Conservation (phyloP, 1,284 basidiomycete species). For the Leccinum pachyderme region DNA sequence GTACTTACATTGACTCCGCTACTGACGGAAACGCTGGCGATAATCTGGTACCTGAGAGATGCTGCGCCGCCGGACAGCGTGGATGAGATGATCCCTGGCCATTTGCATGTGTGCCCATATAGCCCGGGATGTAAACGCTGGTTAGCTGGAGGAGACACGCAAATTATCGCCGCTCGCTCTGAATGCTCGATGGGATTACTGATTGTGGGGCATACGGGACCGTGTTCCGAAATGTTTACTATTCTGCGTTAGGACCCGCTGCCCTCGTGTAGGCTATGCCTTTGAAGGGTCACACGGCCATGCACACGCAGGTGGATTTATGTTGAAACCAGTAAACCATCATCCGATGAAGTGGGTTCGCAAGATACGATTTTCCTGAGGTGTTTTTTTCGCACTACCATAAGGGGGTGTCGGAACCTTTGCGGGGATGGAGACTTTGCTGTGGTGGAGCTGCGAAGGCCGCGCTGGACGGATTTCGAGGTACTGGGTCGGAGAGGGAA, state of each 20-base stretch:
- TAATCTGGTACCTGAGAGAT: background rate
- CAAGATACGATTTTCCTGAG: conserved; percentile 14
- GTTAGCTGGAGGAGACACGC: conserved; percentile 36
- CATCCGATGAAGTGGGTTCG: conserved; percentile 38
- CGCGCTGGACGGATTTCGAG: conserved; percentile 3
- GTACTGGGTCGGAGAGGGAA: conserved; percentile 12
- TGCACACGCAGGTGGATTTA: conserved; percentile 40
- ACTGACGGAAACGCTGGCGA: background rate
- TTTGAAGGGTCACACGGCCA: conserved; percentile 44
- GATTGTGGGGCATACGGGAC: conserved; percentile 34
- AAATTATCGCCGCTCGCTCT: background rate
- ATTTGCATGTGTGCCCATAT: conserved; percentile 1
- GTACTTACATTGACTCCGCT: background rate
- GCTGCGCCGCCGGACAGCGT: background rate
- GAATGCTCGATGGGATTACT: background rate
- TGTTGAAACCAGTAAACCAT: conserved; percentile 6
- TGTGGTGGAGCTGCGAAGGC: background rate
- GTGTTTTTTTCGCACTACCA: conserved; percentile 23
- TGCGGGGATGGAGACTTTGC: background rate
- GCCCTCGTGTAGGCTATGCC: conserved; percentile 3
- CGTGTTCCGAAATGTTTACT: conserved; percentile 20
- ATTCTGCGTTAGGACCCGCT: conserved; percentile 3
- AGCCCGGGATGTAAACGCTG: conserved; percentile 54
- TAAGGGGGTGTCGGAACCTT: conserved; percentile 16
- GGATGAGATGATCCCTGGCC: background rate